Conservation (phyloP, 139 green algal species). For the Chlamydomonas sp. region DNA sequence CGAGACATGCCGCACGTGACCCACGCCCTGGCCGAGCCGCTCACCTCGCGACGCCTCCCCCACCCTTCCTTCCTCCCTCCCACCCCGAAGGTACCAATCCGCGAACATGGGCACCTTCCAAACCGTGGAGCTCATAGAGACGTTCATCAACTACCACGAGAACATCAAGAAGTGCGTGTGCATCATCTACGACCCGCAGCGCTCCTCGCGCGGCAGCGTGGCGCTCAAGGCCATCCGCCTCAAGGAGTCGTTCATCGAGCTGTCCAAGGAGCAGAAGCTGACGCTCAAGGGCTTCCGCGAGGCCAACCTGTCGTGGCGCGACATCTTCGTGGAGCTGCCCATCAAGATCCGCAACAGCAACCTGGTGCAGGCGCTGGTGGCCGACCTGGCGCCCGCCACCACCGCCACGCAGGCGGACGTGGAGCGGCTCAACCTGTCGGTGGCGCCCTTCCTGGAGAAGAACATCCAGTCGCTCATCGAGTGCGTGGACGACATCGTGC, state of each 20-base stretch:
- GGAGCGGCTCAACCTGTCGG: slow-evolving; percentile 83
- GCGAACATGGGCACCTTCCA: slow-evolving; percentile 84
- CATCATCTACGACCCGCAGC: slow-evolving; percentile 94
- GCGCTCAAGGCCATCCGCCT: slow-evolving; percentile 89
- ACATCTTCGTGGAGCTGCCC: slow-evolving; percentile 97
- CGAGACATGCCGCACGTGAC: no score
- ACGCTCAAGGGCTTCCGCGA: slow-evolving; percentile 78
- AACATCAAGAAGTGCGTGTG: slow-evolving; percentile 96
- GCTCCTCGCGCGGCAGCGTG: slow-evolving; percentile 57
- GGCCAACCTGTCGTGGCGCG: slow-evolving; percentile 79
- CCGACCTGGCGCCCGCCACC: slow-evolving; percentile 66
- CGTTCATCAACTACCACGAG: slow-evolving; percentile 98
- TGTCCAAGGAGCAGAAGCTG: slow-evolving; percentile 79
- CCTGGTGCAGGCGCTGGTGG: slow-evolving; percentile 85
- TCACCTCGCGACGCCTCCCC: no score
- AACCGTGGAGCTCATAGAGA: slow-evolving; percentile 97
- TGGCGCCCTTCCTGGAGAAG: slow-evolving; percentile 85
- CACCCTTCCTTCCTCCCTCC: background rate
- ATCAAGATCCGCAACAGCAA: slow-evolving; percentile 67
- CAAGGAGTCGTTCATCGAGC: slow-evolving; percentile 90
- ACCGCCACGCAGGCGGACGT: slow-evolving; percentile 66
- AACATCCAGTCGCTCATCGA: slow-evolving; percentile 92
- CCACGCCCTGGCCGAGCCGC: background rate
- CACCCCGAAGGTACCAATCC: slow-evolving; percentile 82
- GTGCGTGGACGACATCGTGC: slow-evolving; percentile 94